Percentiles rank a stretch among this genome's conserved stretches.
These are phyloP conservation scores for Botryotinia calthae DNA, from an alignment of 2,329 filamentous ascomycete genomes.

Conservation along the genomic window DNA sequence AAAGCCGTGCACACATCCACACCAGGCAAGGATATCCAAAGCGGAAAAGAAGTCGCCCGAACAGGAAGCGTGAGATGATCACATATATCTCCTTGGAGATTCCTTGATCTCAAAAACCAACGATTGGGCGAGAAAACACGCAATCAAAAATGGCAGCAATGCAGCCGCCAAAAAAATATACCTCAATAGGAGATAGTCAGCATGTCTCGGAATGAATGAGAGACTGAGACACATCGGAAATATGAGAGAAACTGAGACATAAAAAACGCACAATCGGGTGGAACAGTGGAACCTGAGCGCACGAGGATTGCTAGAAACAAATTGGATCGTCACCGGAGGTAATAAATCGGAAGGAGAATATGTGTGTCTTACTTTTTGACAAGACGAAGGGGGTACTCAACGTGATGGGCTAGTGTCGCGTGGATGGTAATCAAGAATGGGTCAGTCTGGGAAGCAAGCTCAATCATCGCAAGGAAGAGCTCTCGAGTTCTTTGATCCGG, in stretches of 20 bases:
- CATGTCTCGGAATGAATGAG: conserved; percentile 17
- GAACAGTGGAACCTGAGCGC: conserved; percentile 16
- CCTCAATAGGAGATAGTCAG: background rate
- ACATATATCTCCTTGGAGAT: conserved; percentile 3
- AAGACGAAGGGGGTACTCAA: background rate
- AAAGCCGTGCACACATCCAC: background rate
- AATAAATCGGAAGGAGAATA: conserved; percentile 21
- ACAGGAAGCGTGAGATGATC: background rate
- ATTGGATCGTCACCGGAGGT: conserved; percentile 9
- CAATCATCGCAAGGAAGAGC: background rate
- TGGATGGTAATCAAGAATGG: background rate
- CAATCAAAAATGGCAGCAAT: background rate
- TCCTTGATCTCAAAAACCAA: conserved; percentile 4
- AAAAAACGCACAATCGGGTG: conserved; percentile 20
- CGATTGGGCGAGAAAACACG: background rate
- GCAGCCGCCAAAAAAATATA: background rate
- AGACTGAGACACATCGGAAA: conserved; percentile 16
- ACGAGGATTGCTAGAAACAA: conserved; percentile 17
- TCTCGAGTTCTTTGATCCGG: background rate
- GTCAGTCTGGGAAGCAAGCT: background rate
- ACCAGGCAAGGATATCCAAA: conserved; percentile 1
- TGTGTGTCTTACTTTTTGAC: conserved; percentile 18
- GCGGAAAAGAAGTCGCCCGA: background rate
- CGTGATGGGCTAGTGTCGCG: background rate
- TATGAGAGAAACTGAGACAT: conserved; percentile 7